These are phyloP conservation scores for Plasmodium vinckei DNA, from an alignment of 169 alveolate species.

Conservation along the genomic window DNA sequence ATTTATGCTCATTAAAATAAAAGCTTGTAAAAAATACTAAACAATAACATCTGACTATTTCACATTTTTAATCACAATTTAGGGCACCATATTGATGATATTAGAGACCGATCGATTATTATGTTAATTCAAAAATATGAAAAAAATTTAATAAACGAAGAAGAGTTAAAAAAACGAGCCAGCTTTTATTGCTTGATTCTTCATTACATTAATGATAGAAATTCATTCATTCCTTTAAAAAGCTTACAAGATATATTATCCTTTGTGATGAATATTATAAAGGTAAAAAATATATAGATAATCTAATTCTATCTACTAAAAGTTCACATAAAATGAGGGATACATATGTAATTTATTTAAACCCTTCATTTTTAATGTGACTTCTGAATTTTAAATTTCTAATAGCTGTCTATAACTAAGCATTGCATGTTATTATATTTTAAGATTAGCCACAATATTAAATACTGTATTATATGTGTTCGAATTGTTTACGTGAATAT, in stretches of 20 bases:
- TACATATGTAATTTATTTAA: no score
- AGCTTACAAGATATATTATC: conserved; percentile 6
- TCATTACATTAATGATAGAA: conserved; percentile 71
- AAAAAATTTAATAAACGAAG: conserved; percentile 51
- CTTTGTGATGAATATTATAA: conserved; percentile 43
- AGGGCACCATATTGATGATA: conserved; percentile 59
- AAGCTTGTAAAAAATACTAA: background rate
- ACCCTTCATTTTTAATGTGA: no score
- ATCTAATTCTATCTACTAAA: background rate
- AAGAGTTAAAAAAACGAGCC: conserved; percentile 54
- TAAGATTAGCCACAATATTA: no score
- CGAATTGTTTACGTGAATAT: no score
- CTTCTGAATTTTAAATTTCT: no score
- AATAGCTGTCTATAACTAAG: no score
- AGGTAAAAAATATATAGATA: conserved; percentile 37
- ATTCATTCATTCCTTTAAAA: conserved; percentile 55
- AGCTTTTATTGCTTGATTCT: conserved; percentile 58
- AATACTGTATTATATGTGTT: no score
- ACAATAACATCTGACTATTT: background rate
- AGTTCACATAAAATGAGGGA: background rate
- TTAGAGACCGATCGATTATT: conserved; percentile 62
- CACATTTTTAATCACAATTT: conserved; percentile 10
- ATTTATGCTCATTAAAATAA: background rate
- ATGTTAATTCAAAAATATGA: conserved; percentile 71
- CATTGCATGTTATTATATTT: no score